A percentile compares a stretch with the other conserved stretches of the same genome.
Conservation (phyloP, 306 rosid genomes). For the Carpinus fangiana region DNA sequence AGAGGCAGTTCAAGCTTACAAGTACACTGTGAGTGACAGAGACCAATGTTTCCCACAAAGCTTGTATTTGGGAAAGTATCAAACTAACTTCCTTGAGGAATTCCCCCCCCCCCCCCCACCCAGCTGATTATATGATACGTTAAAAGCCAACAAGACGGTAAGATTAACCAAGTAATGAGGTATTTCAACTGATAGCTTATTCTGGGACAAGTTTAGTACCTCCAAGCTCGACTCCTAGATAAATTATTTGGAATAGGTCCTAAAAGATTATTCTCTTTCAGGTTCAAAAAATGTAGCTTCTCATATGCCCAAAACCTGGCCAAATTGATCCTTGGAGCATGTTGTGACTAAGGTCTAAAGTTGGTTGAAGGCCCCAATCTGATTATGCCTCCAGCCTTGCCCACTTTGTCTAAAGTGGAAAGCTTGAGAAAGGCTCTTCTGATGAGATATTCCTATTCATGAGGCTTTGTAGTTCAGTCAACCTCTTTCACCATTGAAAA, state of each 20-base stretch:
- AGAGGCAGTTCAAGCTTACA: background rate
- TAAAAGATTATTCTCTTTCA: conserved; percentile 1
- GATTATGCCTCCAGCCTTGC: conserved; percentile 14
- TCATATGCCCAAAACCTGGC: conserved; percentile 35
- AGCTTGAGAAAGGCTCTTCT: too few relatives aligned
- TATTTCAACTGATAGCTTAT: too few relatives aligned
- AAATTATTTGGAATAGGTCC: conserved; percentile 30
- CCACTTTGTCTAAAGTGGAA: background rate
- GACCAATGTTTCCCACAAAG: conserved; percentile 27
- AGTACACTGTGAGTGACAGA: background rate
- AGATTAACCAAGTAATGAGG: conserved; percentile 25
- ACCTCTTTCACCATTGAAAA: too few relatives aligned
- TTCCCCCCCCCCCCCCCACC: too few relatives aligned
- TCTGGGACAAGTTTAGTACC: conserved; percentile 30
- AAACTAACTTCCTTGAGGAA: conserved; percentile 33
- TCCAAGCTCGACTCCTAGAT: conserved; percentile 22
- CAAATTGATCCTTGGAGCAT: conserved; percentile 31
- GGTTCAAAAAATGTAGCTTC: conserved; percentile 23
- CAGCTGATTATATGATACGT: too few relatives aligned
- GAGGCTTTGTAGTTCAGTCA: too few relatives aligned
- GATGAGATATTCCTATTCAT: too few relatives aligned
- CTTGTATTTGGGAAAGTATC: conserved; percentile 22
- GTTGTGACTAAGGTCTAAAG: conserved; percentile 23
- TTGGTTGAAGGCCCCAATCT: conserved; percentile 15
- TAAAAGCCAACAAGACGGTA: conserved; percentile 28